Evolutionary conservation across 768 basidiomycete genomes (phyloP).

Genomic region (Paxillus rubicundulus): DNA sequence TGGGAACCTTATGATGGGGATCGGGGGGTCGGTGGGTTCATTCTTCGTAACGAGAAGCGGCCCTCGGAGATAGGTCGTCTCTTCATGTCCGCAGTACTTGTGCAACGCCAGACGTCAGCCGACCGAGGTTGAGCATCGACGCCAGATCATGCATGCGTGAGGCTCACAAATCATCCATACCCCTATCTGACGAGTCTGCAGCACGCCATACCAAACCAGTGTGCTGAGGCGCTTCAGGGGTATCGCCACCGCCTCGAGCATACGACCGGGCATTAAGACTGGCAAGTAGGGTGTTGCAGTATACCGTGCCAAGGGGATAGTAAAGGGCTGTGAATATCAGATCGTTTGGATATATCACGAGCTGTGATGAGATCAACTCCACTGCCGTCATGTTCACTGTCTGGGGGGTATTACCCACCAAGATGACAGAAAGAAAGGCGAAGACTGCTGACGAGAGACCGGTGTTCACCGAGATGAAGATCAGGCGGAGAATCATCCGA

Average conservation of each 20-base stretch:
- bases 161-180: background rate
- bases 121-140: background rate
- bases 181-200: background rate
- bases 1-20: background rate
- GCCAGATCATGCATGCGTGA: background rate
- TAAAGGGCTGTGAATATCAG: constrained; percentile 25
- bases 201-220: constrained; percentile 12
- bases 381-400: background rate
- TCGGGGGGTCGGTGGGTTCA: background rate
- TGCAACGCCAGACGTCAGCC: background rate
- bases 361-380: constrained; percentile 3
- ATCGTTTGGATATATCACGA: constrained; percentile 22
- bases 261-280: constrained; percentile 30
- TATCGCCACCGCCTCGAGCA: constrained; percentile 1
- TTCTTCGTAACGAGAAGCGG: background rate
- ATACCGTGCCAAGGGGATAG: constrained; percentile 32
- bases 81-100: background rate
- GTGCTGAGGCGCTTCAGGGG: background rate
- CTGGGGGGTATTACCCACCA: constrained; percentile 12
- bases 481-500: constrained; percentile 21
- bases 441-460: constrained; percentile 25
- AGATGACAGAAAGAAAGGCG: constrained; percentile 16
- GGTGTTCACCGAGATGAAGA: constrained; percentile 25
- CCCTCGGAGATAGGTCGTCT: background rate
- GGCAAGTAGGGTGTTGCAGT: constrained; percentile 34